A percentile compares a stretch with the other conserved stretches of the same genome.
Conservation (phyloP, 129 eudicot species). For the Lonicera japonica region DNA sequence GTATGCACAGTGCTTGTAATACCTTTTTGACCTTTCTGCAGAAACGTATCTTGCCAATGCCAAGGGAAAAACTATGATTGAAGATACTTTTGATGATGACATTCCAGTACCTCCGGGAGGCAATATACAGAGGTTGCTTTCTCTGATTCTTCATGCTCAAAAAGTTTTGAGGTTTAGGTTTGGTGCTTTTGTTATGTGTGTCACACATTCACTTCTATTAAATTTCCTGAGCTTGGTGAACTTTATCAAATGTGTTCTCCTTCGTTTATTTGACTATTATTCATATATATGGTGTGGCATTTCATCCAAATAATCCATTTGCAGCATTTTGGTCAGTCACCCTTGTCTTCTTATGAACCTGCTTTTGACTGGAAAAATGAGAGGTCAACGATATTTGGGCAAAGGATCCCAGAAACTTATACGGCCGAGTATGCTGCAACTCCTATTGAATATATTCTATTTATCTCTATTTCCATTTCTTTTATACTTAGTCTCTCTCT, state of each 20-base stretch:
- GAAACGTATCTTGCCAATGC: constrained; percentile 92
- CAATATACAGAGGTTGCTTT: constrained; percentile 40
- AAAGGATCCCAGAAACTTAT: constrained; percentile 73
- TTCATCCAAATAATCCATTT: not conserved
- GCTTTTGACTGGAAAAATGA: constrained; percentile 98
- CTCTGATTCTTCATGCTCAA: constrained; percentile 21
- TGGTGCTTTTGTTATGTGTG: not conserved
- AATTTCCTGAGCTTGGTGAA: not conserved
- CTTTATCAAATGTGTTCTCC: not conserved
- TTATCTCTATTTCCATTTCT: not conserved
- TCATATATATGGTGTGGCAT: too few relatives aligned
- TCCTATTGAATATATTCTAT: constrained; percentile 1
- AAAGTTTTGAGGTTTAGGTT: not conserved
- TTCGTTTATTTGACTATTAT: not conserved
- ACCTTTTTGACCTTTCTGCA: constrained; percentile 21
- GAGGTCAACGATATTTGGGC: constrained; percentile 91
- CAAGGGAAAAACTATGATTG: constrained; percentile 50
- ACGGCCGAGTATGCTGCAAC: constrained; percentile 43
- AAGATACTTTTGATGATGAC: constrained; percentile 74
- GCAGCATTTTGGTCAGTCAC: constrained; percentile 94
- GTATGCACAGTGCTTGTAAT: not conserved
- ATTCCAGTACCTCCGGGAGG: constrained; percentile 89
- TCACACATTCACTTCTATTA: not conserved
- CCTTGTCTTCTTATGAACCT: constrained; percentile 94
- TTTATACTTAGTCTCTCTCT: not conserved